Conservation (phyloP, 192 early-diverging fungal species). For the Backusella morwellensis region DNA sequence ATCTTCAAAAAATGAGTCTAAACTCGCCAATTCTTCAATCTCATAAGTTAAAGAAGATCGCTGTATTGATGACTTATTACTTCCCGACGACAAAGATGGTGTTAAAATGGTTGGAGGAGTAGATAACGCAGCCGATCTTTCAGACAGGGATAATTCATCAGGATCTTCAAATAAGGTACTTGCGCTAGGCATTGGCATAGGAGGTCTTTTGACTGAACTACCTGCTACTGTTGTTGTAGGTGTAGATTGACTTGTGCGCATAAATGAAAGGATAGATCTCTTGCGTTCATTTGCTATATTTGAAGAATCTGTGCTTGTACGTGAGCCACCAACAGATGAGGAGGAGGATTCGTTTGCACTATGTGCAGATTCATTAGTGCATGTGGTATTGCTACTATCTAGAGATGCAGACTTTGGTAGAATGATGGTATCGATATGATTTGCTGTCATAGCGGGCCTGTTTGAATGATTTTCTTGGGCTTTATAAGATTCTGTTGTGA, state of each 20-base stretch:
- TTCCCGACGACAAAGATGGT: not conserved
- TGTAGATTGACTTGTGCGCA: constrained; percentile 5
- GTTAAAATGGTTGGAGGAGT: not conserved
- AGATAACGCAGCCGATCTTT: not conserved
- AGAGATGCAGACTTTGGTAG: not conserved
- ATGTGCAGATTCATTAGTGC: not conserved
- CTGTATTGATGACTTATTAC: not conserved
- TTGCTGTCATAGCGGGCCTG: constrained; percentile 6
- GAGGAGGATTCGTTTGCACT: not conserved
- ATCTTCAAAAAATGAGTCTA: constrained; percentile 30
- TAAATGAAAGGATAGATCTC: constrained; percentile 13
- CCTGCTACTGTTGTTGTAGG: not conserved
- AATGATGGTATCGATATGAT: constrained; percentile 3
- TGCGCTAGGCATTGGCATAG: constrained; percentile 13
- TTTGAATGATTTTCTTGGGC: constrained; percentile 21
- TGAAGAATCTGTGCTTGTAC: not conserved
- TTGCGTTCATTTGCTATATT: not conserved
- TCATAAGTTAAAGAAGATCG: not conserved
- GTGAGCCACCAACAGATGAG: not conserved
- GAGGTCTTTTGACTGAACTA: not conserved
- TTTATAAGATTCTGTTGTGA: constrained; percentile 24
- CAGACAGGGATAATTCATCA: constrained; percentile 9
- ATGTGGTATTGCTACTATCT: constrained; percentile 1
- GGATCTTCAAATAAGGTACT: constrained; percentile 31
- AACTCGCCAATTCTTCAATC: constrained; percentile 15